Evolutionary conservation across 805 yeast genomes (phyloP).

Genomic region (Saccharomycopsis malanga): DNA sequence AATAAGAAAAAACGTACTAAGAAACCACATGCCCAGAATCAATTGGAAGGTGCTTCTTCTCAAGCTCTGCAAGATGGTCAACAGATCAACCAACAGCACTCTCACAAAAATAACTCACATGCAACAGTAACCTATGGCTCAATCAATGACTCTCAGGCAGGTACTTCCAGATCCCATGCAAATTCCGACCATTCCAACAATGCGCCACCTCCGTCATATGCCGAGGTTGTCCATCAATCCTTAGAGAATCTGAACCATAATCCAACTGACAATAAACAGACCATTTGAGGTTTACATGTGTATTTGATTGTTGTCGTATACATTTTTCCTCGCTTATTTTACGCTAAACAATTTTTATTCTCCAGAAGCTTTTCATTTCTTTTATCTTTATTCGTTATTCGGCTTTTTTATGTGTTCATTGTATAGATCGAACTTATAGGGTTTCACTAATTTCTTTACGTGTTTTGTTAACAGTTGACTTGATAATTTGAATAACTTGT

Average conservation of each 20-base stretch:
- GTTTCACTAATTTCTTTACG: too few species aligned
- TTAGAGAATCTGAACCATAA: neutral
- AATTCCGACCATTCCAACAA: neutral
- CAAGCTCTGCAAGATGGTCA: neutral
- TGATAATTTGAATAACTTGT: too few species aligned
- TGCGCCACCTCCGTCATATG: constrained; percentile 15
- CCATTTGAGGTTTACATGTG: constrained; percentile 2
- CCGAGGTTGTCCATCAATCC: constrained; percentile 8
- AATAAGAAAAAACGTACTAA: neutral
- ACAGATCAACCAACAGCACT: neutral
- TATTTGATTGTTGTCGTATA: too few species aligned
- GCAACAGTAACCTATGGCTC: constrained; percentile 1
- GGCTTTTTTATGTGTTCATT: too few species aligned
- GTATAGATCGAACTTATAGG: too few species aligned
- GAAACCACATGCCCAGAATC: neutral
- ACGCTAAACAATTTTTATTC: too few species aligned
- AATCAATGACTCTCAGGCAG: neutral
- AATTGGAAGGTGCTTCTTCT: neutral
- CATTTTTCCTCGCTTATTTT: too few species aligned
- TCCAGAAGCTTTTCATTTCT: too few species aligned
- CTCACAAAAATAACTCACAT: neutral
- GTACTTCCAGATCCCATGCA: neutral
- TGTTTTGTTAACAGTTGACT: too few species aligned
- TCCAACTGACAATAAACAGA: constrained; percentile 16
- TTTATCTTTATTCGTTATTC: too few species aligned